Evolutionary conservation across 2,329 filamentous ascomycete species (phyloP), one percentile per base, ranked within the genome.

Genomic region (Huntiella abstrusa): DNA sequence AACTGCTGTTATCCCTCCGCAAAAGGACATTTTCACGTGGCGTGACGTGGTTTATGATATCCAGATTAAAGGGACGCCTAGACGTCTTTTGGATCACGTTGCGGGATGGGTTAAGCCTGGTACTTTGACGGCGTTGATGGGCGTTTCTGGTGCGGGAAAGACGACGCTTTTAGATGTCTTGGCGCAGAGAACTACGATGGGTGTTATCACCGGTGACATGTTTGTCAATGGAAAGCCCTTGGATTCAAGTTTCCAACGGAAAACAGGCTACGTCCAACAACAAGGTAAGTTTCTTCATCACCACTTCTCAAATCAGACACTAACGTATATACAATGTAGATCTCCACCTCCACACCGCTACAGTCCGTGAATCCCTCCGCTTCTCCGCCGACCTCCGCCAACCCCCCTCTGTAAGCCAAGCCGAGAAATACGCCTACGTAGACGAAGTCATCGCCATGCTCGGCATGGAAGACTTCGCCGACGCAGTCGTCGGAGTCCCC

Each of bases 91-190:
- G 49, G 79, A 94, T 55, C 68, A 91, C 51, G 83, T 94, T 10
- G 82, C 92, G 56, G 87, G 87, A 33, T 95, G 84, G 83, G 85
- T 95, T 50, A 91, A 92, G 62, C 87, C 87, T 3, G 87, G 87
- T 50, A 93, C 84, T 12, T 61, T 93, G 46, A 94, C 86, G 10
- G 86, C 84, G 35, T 68, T 93, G 3, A 94, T 94, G 86, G 83
- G 85, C 64, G 83, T 87, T 5, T 86, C 81, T 32, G 86, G 87
- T 53, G 87, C 87, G n/a, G 87, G 87, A 49, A 95, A 95, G 62
- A 95, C 87, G 0, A 94, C 87, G 1, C 71, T 95, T 22, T 65
- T 95, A 32, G 83, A 94, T 61, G 83, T 83, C 33, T 69, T 95
- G 52, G 87, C 87, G 40, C 83, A 82, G 49, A 80, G 87, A 58